Percentiles rank a stretch among this genome's conserved stretches.
Conservation (phyloP, 257 asterid species). For the Penstemon davidsonii region DNA sequence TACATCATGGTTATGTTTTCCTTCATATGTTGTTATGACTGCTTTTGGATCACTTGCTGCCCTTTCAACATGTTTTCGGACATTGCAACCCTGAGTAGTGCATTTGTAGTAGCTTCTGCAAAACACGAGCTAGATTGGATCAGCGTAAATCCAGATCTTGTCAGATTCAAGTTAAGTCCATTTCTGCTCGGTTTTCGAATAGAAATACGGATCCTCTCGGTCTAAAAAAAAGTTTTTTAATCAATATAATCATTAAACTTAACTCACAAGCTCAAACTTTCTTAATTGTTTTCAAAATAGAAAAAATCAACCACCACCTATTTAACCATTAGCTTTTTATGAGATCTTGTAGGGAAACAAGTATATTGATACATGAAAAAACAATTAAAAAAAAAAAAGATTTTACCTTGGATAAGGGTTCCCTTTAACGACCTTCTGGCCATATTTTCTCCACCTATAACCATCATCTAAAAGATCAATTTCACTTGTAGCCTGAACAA, state of each 20-base stretch:
- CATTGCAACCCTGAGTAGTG: slow-evolving; percentile 74
- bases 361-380: too few species aligned
- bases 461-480: slow-evolving; percentile 87
- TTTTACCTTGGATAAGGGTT: slow-evolving; percentile 83
- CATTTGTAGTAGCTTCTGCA: slow-evolving; percentile 95
- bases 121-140: slow-evolving; percentile 14
- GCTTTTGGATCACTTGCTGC: slow-evolving; percentile 87
- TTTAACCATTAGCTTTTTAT: too few species aligned
- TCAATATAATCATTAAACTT: too few species aligned
- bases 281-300: too few species aligned
- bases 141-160: too few species aligned
- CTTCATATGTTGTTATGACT: slow-evolving; percentile 86
- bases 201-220: too few species aligned
- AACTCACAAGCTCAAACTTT: too few species aligned
- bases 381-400: too few species aligned
- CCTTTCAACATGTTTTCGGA: slow-evolving; percentile 88
- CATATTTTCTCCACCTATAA: slow-evolving; percentile 86
- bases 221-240: background rate
- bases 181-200: too few species aligned
- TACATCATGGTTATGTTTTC: slow-evolving; percentile 81
- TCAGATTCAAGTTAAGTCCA: too few species aligned
- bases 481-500: slow-evolving; percentile 84
- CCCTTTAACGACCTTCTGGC: slow-evolving; percentile 86
- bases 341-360: too few species aligned
- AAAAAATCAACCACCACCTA: too few species aligned